Percentiles rank a stretch among this genome's conserved stretches.
These are phyloP conservation scores for Trichoderma lentiforme DNA, from an alignment of 2,329 filamentous ascomycete species.

Conservation along the genomic window DNA sequence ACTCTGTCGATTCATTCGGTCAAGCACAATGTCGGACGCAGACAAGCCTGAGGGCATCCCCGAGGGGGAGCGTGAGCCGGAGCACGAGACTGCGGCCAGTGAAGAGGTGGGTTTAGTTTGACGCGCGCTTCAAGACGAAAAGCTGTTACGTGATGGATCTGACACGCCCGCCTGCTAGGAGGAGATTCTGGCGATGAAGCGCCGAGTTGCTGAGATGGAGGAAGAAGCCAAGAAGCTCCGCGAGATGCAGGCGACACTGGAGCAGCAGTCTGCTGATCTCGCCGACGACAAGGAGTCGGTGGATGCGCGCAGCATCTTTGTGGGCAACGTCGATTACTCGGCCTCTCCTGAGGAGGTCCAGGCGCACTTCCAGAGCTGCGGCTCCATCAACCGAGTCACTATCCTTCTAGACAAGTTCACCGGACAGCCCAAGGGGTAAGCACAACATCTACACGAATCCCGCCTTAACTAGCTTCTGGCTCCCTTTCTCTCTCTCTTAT, in stretches of 20 bases:
- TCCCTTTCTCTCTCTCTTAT: background rate
- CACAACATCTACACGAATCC: constrained; percentile 1
- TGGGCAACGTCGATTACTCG: constrained; percentile 97
- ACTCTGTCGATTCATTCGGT: constrained; percentile 19
- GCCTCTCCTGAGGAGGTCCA: constrained; percentile 95
- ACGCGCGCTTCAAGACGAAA: constrained; percentile 10
- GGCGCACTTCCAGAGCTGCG: constrained; percentile 95
- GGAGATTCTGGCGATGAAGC: constrained; percentile 86
- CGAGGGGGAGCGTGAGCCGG: constrained; percentile 30
- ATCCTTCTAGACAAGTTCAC: constrained; percentile 98
- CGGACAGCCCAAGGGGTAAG: constrained; percentile 97
- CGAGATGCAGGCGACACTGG: constrained; percentile 82
- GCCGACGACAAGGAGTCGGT: constrained; percentile 94
- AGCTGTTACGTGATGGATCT: constrained; percentile 25
- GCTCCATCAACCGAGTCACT: constrained; percentile 95
- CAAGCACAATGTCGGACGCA: constrained; percentile 32
- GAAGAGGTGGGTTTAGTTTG: constrained; percentile 36
- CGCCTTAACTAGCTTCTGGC: background rate
- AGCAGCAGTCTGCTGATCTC: constrained; percentile 78
- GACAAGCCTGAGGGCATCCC: constrained; percentile 32
- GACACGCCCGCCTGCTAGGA: constrained; percentile 47
- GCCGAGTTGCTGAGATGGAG: constrained; percentile 84
- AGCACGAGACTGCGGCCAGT: constrained; percentile 30
- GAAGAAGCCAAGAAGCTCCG: constrained; percentile 81
- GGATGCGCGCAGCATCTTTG: constrained; percentile 93